These are phyloP conservation scores for Solanum lycopersicoides DNA, from an alignment of 257 asterid species.

Conservation along the genomic window DNA sequence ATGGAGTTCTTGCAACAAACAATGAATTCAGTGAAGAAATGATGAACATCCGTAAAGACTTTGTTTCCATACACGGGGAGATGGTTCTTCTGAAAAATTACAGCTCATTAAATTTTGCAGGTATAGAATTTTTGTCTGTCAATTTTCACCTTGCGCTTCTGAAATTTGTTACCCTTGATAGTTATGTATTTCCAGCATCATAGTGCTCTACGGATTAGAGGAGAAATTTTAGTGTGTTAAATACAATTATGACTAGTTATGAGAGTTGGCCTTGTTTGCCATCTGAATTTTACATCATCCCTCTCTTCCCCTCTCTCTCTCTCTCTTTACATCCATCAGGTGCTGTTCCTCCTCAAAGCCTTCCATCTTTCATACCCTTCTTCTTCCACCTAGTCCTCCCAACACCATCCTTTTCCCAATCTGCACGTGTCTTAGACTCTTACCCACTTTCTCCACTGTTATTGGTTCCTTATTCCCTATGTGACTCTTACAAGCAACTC, in stretches of 20 bases:
- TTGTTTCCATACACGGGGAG: slow-evolving; percentile 83
- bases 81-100: slow-evolving; percentile 87
- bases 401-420: background rate
- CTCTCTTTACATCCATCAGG: background rate
- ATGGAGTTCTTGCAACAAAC: slow-evolving; percentile 29
- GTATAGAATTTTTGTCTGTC: slow-evolving; percentile 16
- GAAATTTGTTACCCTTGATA: background rate
- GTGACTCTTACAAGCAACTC: background rate
- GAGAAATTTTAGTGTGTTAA: background rate
- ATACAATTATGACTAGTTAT: background rate
- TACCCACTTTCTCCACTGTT: background rate
- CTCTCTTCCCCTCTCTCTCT: background rate
- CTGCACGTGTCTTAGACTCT: background rate
- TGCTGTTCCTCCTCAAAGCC: background rate
- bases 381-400: background rate
- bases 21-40: slow-evolving; percentile 54
- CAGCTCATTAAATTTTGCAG: slow-evolving; percentile 92
- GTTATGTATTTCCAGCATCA: background rate
- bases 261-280: background rate
- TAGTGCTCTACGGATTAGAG: background rate
- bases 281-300: background rate
- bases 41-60: slow-evolving; percentile 64
- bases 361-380: background rate
- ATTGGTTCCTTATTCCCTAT: background rate
- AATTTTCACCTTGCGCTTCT: background rate